Base-by-base conservation (phyloP, 2,329 filamentous ascomycete genomes). In the Aspergillus alliaceus region DNA sequence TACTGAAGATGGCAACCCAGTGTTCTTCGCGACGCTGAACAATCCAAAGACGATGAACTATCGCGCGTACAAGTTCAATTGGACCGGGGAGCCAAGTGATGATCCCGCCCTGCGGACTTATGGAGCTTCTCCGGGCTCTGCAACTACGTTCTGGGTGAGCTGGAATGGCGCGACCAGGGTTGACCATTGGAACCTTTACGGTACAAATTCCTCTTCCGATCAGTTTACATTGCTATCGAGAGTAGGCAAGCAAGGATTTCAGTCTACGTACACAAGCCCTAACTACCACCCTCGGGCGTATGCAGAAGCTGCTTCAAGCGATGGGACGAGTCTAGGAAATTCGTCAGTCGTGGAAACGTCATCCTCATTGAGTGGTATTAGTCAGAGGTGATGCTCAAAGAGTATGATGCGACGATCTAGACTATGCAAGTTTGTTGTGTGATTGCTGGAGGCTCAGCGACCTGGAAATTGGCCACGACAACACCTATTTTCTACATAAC, bases 81-180 rank as follows among this genome's bases (percentile, higher is more conserved):
- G 75, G 75, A 70, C 75, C 6, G 73, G 71, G 2, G 65, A 70
- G 27, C 76, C 76, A 4, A 72, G 69, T 15, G 75, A 75, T 37
- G 69, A 70, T 11, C 75, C 75, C 1, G 74, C 74, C 0, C 61
- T 78, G 34, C 76, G 73, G 69, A 64, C 70, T 0, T 77, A 76
- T 51, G 62, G 66, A 1, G 63, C 62, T 4, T 62, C 69, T 8
- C 55, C 63, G 0, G 57, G 62, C 27, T 66, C 70, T 0, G 58
- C 67, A 6, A 72, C 67, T 2, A 72, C 61, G 22, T 65, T 73
- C 50, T 77, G 76, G 50, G 74, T 71, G 11, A 75, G 74, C 59
- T 77, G 74, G 74, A 77, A 77, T 39, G 74, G 74, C 12, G 74
- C 74, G 7, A 77, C 74, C 5, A 68, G 69, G 27, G 70, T 76